A percentile compares a stretch with the other conserved stretches of the same genome.
Evolutionary conservation across 176 grass and related monocot genomes (phyloP).

Genomic region (Lolium perenne): DNA sequence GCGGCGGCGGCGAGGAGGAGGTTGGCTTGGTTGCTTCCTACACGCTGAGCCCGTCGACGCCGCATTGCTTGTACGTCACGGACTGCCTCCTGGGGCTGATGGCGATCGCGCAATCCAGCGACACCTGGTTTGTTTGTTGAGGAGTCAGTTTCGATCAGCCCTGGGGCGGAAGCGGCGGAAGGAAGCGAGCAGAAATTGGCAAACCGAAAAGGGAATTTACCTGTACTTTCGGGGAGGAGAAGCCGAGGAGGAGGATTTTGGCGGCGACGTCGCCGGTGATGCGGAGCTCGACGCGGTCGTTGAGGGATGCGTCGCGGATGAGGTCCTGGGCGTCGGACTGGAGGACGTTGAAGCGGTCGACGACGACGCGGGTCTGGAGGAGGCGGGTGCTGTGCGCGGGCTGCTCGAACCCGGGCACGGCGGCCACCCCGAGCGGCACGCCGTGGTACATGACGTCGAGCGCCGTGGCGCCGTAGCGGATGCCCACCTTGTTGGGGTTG

Average conservation of each 20-base stretch:
- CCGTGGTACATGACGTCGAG: constrained; percentile 96
- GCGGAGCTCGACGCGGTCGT: constrained; percentile 90
- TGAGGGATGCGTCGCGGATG: constrained; percentile 80
- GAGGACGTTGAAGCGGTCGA: constrained; percentile 95
- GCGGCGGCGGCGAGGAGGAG: neutral
- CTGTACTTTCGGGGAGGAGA: constrained; percentile 91
- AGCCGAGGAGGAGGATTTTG: constrained; percentile 85
- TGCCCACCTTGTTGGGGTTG: constrained; percentile 97
- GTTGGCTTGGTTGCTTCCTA: constrained; percentile 41
- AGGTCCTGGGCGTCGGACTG: constrained; percentile 91
- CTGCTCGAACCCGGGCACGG: constrained; percentile 89
- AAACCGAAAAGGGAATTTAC: constrained; percentile 14
- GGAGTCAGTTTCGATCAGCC: constrained; percentile 31
- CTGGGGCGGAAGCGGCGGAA: constrained; percentile 22
- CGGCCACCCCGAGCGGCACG: constrained; percentile 86
- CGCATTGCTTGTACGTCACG: constrained; percentile 94
- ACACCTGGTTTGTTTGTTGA: constrained; percentile 64
- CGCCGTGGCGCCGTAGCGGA: constrained; percentile 76
- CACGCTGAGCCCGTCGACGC: constrained; percentile 90
- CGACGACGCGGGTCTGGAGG: constrained; percentile 81
- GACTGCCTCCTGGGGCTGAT: constrained; percentile 95
- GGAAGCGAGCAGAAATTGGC: constrained; percentile 29
- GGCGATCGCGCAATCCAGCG: constrained; percentile 91
- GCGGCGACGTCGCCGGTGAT: constrained; percentile 91
- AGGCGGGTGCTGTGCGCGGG: constrained; percentile 82